phyloP scores from a whole-genome alignment of 306 rosid species.

The Quercus suber region DNA sequence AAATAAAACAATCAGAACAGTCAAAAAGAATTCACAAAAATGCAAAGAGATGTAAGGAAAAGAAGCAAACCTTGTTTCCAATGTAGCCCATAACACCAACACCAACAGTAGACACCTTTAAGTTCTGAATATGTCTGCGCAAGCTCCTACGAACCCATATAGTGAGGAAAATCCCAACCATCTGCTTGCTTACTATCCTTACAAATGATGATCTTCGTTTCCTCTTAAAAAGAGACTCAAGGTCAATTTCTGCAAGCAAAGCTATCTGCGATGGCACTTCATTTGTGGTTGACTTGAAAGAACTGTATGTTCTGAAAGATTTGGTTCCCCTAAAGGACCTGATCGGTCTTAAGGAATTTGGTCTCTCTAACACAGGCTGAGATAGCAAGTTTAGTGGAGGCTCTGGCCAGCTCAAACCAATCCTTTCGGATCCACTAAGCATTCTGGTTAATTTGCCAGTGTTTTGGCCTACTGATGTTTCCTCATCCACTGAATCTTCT shows the following conservation, averaged over 20 bases:
- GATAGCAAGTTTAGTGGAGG: constrained; percentile 65
- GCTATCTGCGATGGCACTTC: constrained; percentile 41
- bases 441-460: constrained; percentile 50
- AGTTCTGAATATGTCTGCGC: constrained; percentile 83
- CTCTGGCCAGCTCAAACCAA: constrained; percentile 95
- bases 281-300: constrained; percentile 58
- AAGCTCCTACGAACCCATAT: constrained; percentile 86
- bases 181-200: constrained; percentile 88
- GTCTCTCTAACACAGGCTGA: constrained; percentile 46
- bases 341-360: constrained; percentile 44
- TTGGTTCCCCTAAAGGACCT: constrained; percentile 55
- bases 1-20: neutral
- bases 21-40: neutral
- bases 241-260: constrained; percentile 68
- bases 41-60: neutral
- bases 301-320: constrained; percentile 45
- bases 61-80: constrained; percentile 81
- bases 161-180: constrained; percentile 91
- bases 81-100: constrained; percentile 98
- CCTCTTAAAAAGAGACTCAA: constrained; percentile 72
- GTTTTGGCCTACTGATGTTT: constrained; percentile 33
- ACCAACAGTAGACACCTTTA: constrained; percentile 89
- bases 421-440: constrained; percentile 75
- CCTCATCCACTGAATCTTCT: constrained; percentile 30
- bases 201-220: constrained; percentile 73